Evolutionary conservation across 225 moss, liverwort and hornwort species (phyloP).

Genomic region (Polytrichum commune): DNA sequence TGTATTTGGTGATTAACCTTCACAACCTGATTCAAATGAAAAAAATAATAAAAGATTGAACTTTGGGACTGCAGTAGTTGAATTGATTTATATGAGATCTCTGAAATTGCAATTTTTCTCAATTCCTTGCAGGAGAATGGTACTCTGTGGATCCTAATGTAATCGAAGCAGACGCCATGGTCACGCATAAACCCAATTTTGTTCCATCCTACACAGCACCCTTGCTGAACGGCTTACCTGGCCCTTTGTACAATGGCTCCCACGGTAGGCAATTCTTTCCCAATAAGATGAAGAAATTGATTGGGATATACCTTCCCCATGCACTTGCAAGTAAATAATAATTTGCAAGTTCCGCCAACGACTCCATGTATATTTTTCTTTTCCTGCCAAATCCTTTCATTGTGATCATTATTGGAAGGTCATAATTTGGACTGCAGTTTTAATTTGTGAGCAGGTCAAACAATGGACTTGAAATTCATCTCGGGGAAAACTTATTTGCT

Average conservation of each 20-base stretch:
- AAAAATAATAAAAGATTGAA: background rate
- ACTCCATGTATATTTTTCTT: too few species aligned
- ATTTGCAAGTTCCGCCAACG: too few species aligned
- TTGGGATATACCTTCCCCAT: too few species aligned
- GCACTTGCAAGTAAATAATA: too few species aligned
- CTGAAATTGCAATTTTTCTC: background rate
- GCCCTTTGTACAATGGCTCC: conserved; percentile 30
- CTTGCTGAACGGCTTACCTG: conserved; percentile 38
- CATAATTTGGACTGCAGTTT: background rate
- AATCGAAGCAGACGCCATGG: conserved; percentile 33
- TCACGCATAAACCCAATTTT: background rate
- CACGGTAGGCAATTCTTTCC: conserved; percentile 5
- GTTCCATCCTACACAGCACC: conserved; percentile 21
- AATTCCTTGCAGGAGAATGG: conserved; percentile 58
- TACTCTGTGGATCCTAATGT: conserved; percentile 42
- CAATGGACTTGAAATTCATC: conserved; percentile 3
- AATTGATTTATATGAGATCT: background rate
- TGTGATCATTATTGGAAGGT: background rate
- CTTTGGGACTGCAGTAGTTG: background rate
- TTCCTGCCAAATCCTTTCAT: background rate
- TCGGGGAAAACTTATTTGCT: conserved; percentile 32
- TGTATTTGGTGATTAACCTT: conserved; percentile 16
- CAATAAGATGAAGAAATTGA: too few species aligned
- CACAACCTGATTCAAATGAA: background rate
- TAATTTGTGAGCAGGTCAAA: background rate